Conservation (phyloP, 805 yeast species). For the Ogataea pini region DNA sequence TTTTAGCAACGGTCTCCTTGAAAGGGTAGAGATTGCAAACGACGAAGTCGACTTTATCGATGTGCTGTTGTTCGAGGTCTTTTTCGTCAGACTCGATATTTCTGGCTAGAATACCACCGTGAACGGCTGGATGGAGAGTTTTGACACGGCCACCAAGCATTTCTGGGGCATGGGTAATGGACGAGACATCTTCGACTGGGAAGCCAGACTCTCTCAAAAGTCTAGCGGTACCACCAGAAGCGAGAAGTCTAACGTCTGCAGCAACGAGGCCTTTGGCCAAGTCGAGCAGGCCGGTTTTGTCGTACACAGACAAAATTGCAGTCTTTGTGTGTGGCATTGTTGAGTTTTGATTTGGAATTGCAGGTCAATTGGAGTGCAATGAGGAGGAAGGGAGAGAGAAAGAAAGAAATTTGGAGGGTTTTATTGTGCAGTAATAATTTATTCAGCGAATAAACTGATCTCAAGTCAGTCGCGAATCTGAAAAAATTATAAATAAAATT, state of each 20-base stretch:
- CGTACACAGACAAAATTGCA: conserved; percentile 95
- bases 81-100: conserved; percentile 86
- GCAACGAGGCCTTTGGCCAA: conserved; percentile 92
- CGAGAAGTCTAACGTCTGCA: conserved; percentile 87
- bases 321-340: conserved; percentile 56
- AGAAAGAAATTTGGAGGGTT: neutral
- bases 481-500: neutral
- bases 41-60: conserved; percentile 94
- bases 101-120: conserved; percentile 96
- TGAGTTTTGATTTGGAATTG: neutral
- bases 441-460: neutral
- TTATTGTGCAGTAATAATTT: neutral
- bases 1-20: conserved; percentile 94
- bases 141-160: conserved; percentile 99
- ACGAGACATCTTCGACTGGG: conserved; percentile 93
- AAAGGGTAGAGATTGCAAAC: conserved; percentile 98
- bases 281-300: conserved; percentile 94
- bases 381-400: neutral
- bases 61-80: conserved; percentile 85
- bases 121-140: conserved; percentile 98
- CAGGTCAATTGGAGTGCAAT: neutral
- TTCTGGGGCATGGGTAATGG: conserved; percentile 98
- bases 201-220: conserved; percentile 96
- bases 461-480: conserved; percentile 3
- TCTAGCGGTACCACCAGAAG: conserved; percentile 96